phyloP scores from a whole-genome alignment of 345 rosid genomes.

The Ceriops decandra region DNA sequence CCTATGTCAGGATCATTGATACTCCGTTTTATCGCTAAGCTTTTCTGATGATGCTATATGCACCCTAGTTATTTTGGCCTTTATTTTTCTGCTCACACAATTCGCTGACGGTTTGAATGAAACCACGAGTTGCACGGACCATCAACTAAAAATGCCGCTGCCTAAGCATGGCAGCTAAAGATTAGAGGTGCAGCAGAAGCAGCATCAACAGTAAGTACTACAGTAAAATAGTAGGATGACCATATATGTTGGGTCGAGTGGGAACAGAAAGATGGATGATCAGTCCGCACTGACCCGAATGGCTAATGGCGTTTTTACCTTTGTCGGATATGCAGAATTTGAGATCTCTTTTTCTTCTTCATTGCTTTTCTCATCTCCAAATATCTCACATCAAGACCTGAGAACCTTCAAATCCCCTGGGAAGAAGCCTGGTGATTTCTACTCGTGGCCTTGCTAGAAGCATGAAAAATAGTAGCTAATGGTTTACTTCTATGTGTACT shows the following conservation, averaged over 20 bases:
- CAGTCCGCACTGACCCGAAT: constrained; percentile 36
- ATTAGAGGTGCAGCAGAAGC: neutral
- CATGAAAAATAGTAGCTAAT: neutral
- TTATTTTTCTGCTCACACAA: no score
- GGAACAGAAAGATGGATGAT: constrained; percentile 32
- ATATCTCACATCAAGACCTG: constrained; percentile 61
- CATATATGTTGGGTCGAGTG: constrained; percentile 23
- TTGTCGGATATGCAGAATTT: constrained; percentile 49
- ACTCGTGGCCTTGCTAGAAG: constrained; percentile 46
- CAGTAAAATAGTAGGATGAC: constrained; percentile 17
- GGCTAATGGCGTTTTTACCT: constrained; percentile 35
- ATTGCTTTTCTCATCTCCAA: constrained; percentile 59
- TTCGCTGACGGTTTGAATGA: no score
- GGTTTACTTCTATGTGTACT: no score
- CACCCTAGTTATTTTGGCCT: no score
- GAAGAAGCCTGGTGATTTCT: constrained; percentile 58
- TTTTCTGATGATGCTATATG: no score
- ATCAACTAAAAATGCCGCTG: no score
- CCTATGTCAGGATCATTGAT: no score
- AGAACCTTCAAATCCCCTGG: constrained; percentile 63
- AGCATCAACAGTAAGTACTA: neutral
- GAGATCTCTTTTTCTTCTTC: constrained; percentile 65
- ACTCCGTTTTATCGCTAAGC: no score
- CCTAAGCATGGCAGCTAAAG: no score
- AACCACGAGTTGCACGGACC: no score